Base-by-base conservation (phyloP, 2,329 filamentous ascomycete genomes). In the Sarocladium kiliense region DNA sequence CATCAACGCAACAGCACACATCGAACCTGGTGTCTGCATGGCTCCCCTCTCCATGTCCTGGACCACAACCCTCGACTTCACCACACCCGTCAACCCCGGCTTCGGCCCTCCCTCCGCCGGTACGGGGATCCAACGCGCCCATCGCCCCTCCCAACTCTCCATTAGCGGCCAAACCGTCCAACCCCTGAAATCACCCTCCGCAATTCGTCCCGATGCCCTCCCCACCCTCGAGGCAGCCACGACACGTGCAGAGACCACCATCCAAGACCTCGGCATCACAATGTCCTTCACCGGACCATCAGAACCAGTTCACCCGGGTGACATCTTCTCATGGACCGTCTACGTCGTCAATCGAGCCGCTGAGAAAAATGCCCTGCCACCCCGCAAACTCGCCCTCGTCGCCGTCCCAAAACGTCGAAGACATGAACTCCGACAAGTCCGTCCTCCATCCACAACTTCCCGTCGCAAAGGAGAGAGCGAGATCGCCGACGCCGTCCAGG, bases 291-390 rank as follows among this genome's bases (percentile, higher is more conserved):
- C 80, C 5, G 84, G 81, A 0, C 87, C 87, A 32, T 58, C 69
- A 12, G 64, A 70, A 21, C 75, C 78, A 54, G 75, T 89, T 23
- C 77, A 75, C 56, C 79, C 84, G 0, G 87, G 87, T 36, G 78
- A 88, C 45, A 75, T 84, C 51, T 91, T 94, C 66, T 74, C 76
- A 39, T 90, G 89, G 85, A 80, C 79, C 32, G 78, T 92, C 16
- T 88, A 90, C 64, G 84, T 92, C 36, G 86, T 90, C 60, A 94
- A 93, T 68, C 82, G 86, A 50, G 83, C 81, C 47, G 72, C 74
- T 39, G 78, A 73, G 26, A 70, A 64, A 55, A 61, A 58, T n/a
- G 71, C 54, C 6, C 32, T 76, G 32, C 65, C 73, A 2, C 71
- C 80, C 2, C 82, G 88, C 53, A 89, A 89, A 64, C 77, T 94